These are phyloP conservation scores for Hortiboletus campestris DNA, from an alignment of 768 basidiomycete species.

Conservation along the genomic window DNA sequence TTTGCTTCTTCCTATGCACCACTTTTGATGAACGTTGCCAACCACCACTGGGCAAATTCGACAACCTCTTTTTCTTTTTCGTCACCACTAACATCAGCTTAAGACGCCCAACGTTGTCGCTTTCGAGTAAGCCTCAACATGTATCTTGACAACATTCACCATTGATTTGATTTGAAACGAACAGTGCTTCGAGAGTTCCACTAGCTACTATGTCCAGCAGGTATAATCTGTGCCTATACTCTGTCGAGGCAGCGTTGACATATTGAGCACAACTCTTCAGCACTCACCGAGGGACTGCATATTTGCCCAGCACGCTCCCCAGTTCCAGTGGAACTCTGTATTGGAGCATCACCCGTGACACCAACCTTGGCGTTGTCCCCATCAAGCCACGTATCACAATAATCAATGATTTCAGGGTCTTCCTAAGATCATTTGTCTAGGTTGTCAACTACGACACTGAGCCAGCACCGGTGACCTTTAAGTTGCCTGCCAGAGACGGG, in stretches of 20 bases:
- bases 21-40: slow-evolving; percentile 50
- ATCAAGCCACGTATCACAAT: slow-evolving; percentile 50
- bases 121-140: slow-evolving; percentile 49
- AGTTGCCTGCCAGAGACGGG: slow-evolving; percentile 46
- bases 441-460: slow-evolving; percentile 49
- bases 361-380: slow-evolving; percentile 36
- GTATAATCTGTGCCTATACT: slow-evolving; percentile 25
- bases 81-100: background rate
- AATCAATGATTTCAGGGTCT: background rate
- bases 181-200: slow-evolving; percentile 56
- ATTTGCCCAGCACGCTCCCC: slow-evolving; percentile 62
- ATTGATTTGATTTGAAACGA: background rate
- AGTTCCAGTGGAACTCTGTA: slow-evolving; percentile 45
- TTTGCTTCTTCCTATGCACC: slow-evolving; percentile 66
- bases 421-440: slow-evolving; percentile 32
- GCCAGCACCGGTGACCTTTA: slow-evolving; percentile 49
- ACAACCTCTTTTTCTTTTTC: slow-evolving; percentile 20
- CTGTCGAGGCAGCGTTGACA: background rate
- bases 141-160: background rate
- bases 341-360: slow-evolving; percentile 55
- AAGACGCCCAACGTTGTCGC: slow-evolving; percentile 59
- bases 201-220: slow-evolving; percentile 63
- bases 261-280: slow-evolving; percentile 52
- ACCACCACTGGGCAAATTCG: slow-evolving; percentile 51
- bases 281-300: slow-evolving; percentile 57